Conservation (phyloP, 2,329 filamentous ascomycete genomes). For the Epichloe coenophiala region DNA sequence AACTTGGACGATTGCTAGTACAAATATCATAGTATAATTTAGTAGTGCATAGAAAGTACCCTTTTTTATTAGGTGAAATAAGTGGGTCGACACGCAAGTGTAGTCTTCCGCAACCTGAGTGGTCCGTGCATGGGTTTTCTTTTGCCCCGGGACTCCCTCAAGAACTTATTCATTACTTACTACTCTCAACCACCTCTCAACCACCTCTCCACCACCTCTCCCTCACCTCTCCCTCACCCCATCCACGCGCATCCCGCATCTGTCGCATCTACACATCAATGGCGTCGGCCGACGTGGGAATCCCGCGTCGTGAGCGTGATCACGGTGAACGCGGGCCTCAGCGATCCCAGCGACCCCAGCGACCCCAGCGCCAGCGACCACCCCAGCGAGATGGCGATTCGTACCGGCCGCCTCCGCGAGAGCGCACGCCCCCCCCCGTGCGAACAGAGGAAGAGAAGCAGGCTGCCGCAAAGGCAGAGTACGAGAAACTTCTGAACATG, state of each 20-base stretch:
- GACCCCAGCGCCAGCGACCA: slow-evolving; percentile 13
- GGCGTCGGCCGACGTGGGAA: slow-evolving; percentile 32
- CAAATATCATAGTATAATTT: no score
- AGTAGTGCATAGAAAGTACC: no score
- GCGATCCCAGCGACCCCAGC: slow-evolving; percentile 2
- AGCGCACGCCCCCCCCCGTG: slow-evolving; percentile 22
- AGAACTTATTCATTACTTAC: no score
- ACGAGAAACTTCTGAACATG: slow-evolving; percentile 82
- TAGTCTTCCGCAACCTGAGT: no score
- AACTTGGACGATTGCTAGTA: no score
- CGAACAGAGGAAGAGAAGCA: slow-evolving; percentile 72
- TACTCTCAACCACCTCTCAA: neutral
- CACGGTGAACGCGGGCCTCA: slow-evolving; percentile 9
- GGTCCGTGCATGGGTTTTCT: no score
- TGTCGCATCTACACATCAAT: slow-evolving; percentile 14
- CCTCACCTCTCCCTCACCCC: neutral
- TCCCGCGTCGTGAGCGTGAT: slow-evolving; percentile 25
- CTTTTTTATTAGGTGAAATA: no score
- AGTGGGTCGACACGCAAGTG: no score
- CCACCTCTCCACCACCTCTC: neutral
- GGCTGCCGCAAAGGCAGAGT: slow-evolving; percentile 78
- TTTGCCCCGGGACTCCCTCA: no score
- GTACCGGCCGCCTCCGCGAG: slow-evolving; percentile 30
- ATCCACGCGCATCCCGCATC: neutral
- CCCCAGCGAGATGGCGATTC: slow-evolving; percentile 32